Conservation (phyloP, 2,329 filamentous ascomycete species). For the Venturia nashicola region DNA sequence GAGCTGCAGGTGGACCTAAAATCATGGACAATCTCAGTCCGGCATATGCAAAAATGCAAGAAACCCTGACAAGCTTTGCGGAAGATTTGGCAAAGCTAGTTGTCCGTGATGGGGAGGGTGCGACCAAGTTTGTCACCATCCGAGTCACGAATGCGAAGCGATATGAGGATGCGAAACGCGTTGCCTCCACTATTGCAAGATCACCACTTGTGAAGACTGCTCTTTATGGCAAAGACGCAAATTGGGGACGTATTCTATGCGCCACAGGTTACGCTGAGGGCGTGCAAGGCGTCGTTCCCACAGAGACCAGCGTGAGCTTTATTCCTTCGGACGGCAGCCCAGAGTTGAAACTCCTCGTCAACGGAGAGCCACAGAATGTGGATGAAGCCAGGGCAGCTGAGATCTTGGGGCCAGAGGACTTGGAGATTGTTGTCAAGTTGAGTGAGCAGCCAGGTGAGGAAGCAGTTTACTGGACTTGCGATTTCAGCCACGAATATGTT, state of each 20-base stretch:
- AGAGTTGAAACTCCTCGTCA: conserved; percentile 64
- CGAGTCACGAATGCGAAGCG: conserved; percentile 62
- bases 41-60: conserved; percentile 60
- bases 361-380: conserved; percentile 68
- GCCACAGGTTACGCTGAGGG: conserved; percentile 73
- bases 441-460: conserved; percentile 53
- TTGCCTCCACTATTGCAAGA: conserved; percentile 78
- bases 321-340: conserved; percentile 63
- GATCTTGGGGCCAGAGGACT: conserved; percentile 62
- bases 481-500: conserved; percentile 74
- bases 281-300: conserved; percentile 52
- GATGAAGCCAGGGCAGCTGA: conserved; percentile 65
- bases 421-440: conserved; percentile 65
- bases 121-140: conserved; percentile 95
- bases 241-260: conserved; percentile 96
- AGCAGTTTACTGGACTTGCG: conserved; percentile 73
- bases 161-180: conserved; percentile 59
- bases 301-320: conserved; percentile 67
- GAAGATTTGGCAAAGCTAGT: conserved; percentile 81
- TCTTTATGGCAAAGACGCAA: conserved; percentile 91
- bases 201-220: conserved; percentile 96
- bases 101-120: conserved; percentile 91
- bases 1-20: conserved; percentile 64
- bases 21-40: conserved; percentile 32
- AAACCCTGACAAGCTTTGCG: conserved; percentile 63